Conservation (phyloP, 129 eudicot species). For the Flaveria bidentis region DNA sequence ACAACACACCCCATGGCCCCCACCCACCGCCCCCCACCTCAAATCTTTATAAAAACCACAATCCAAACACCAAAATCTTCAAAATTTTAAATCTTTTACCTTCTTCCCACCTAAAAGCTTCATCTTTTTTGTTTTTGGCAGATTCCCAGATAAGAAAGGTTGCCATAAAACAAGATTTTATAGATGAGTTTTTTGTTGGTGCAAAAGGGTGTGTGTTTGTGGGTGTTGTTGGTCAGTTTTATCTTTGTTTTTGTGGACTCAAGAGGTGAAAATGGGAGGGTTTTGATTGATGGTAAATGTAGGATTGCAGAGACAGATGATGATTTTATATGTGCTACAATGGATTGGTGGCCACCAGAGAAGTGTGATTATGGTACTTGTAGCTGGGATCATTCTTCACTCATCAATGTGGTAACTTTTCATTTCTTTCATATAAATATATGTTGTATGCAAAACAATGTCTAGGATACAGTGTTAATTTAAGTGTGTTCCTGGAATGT, state of each 20-base stretch:
- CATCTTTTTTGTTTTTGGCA: constrained; percentile 6
- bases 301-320: constrained; percentile 55
- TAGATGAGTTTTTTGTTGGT: constrained; percentile 44
- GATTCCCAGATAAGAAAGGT: constrained; percentile 12
- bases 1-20: constrained; percentile 33
- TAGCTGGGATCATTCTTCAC: constrained; percentile 80
- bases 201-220: constrained; percentile 44
- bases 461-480: neutral
- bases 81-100: constrained; percentile 4
- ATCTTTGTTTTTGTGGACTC: constrained; percentile 40
- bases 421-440: neutral
- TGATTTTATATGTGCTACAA: constrained; percentile 77
- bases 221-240: constrained; percentile 35
- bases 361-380: constrained; percentile 95
- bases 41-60: constrained; percentile 24
- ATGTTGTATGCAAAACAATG: neutral
- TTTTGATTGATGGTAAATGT: constrained; percentile 47
- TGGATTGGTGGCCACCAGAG: constrained; percentile 99
- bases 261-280: constrained; percentile 40
- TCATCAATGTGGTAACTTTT: constrained; percentile 68
- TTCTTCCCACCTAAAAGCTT: neutral
- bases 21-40: constrained; percentile 20
- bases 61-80: constrained; percentile 16
- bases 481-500: too few relatives aligned
- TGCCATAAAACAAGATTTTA: constrained; percentile 13